Conservation (phyloP, 139 green algal genomes). For the Dunaliella sp. region DNA sequence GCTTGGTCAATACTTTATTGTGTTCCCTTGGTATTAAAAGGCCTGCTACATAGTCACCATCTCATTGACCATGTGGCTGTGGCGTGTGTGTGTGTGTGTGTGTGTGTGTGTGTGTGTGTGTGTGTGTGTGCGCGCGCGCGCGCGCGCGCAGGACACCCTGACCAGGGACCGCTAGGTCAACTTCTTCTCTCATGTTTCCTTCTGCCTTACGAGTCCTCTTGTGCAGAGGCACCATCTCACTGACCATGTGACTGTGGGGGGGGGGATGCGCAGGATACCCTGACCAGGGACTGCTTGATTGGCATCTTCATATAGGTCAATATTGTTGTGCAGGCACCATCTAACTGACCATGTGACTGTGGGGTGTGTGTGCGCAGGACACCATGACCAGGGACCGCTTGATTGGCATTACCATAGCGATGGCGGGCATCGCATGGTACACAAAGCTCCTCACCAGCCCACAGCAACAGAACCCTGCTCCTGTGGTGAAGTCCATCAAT, state of each 20-base stretch:
- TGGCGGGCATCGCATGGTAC: conserved; percentile 56
- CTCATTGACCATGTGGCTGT: neutral
- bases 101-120: too few relatives aligned
- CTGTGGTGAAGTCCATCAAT: neutral
- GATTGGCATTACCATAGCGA: conserved; percentile 54
- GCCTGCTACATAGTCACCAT: too few relatives aligned
- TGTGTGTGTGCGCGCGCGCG: too few relatives aligned
- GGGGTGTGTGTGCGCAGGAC: neutral
- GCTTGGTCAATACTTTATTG: too few relatives aligned
- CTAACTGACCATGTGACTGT: neutral
- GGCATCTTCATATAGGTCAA: neutral
- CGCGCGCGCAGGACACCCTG: conserved; percentile 39
- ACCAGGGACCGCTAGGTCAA: conserved; percentile 54
- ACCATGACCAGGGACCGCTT: conserved; percentile 60
- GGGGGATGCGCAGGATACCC: neutral
- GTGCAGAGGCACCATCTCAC: neutral
- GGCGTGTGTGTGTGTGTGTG: neutral
- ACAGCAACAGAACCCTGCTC: neutral
- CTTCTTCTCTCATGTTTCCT: too few relatives aligned
- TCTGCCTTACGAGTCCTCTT: too few relatives aligned
- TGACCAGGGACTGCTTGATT: neutral
- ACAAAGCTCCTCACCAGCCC: conserved; percentile 12
- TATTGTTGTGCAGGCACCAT: neutral
- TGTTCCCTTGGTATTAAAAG: too few relatives aligned
- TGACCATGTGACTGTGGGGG: neutral